phyloP scores from a whole-genome alignment of 1,139 yeast species.

The Yamadazyma aaseri region DNA sequence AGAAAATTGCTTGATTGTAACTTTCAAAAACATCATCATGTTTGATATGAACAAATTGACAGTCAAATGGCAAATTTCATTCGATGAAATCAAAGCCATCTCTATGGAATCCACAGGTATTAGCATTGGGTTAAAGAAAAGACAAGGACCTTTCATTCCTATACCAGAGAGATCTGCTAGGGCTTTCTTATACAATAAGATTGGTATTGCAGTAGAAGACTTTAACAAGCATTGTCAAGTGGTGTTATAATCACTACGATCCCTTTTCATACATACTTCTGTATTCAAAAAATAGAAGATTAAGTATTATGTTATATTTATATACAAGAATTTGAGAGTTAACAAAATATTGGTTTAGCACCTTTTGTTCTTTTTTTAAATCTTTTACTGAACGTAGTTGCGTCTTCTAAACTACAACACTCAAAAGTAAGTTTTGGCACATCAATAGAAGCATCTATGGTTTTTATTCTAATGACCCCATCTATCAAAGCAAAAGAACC shows the following conservation, averaged over 20 bases:
- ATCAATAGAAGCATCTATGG: slow-evolving; percentile 41
- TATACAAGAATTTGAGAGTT: neutral
- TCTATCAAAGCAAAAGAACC: slow-evolving; percentile 43
- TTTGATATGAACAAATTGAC: slow-evolving; percentile 62
- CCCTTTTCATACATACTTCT: too few relatives aligned
- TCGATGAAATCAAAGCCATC: slow-evolving; percentile 63
- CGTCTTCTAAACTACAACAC: slow-evolving; percentile 47
- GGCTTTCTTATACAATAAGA: slow-evolving; percentile 65
- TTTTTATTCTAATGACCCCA: slow-evolving; percentile 34
- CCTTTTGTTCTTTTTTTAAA: slow-evolving; percentile 48
- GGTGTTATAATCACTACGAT: slow-evolving; percentile 21
- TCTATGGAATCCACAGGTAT: slow-evolving; percentile 82
- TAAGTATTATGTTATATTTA: neutral
- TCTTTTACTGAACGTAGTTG: slow-evolving; percentile 41
- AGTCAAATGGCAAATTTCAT: slow-evolving; percentile 64
- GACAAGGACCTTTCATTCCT: slow-evolving; percentile 75
- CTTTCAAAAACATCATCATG: slow-evolving; percentile 68
- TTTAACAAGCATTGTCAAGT: slow-evolving; percentile 65
- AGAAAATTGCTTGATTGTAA: slow-evolving; percentile 73
- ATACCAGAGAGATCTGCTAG: slow-evolving; percentile 67
- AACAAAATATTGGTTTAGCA: slow-evolving; percentile 8
- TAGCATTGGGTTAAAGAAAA: slow-evolving; percentile 58
- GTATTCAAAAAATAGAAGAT: slow-evolving; percentile 1
- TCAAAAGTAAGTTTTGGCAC: slow-evolving; percentile 49
- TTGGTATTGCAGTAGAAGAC: slow-evolving; percentile 78